Percentiles rank a stretch among this genome's conserved stretches.
These are phyloP conservation scores for Colletotrichum tofieldiae DNA, from an alignment of 2,329 filamentous ascomycete genomes.

Conservation along the genomic window DNA sequence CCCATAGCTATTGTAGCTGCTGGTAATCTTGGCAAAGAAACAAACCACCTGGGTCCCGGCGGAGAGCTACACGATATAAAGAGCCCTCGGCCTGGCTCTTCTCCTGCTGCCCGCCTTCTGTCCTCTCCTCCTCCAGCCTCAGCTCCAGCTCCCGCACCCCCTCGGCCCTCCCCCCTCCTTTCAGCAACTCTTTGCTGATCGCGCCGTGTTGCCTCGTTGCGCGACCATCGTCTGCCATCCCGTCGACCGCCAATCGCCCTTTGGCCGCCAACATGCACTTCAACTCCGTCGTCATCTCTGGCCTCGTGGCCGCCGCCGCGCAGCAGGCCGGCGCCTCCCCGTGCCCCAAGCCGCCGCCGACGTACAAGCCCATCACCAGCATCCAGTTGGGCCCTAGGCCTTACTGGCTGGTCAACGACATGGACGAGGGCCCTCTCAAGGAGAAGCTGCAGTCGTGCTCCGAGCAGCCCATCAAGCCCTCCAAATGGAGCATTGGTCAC, in stretches of 20 bases:
- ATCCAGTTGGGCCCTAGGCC: conserved; percentile 76
- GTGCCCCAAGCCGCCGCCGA: conserved; percentile 30
- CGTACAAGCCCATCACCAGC: conserved; percentile 57
- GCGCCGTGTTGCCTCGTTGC: not conserved
- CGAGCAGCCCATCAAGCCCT: conserved; percentile 65
- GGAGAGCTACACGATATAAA: conserved; percentile 33
- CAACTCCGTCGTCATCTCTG: conserved; percentile 49
- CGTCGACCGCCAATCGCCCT: not conserved
- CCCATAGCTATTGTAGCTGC: not conserved
- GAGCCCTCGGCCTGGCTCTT: not conserved
- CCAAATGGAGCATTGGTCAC: conserved; percentile 73
- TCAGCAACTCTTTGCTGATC: conserved; percentile 5
- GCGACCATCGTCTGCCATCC: conserved; percentile 2
- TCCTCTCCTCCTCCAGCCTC: not conserved
- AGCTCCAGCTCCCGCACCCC: conserved; percentile 2
- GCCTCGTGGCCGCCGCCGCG: conserved; percentile 47
- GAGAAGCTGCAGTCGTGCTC: conserved; percentile 71
- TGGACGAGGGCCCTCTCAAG: conserved; percentile 74
- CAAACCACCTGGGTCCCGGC: not conserved
- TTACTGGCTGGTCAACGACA: conserved; percentile 75
- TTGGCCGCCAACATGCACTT: conserved; percentile 51
- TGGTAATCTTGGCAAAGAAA: conserved; percentile 19
- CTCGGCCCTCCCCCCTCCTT: not conserved
- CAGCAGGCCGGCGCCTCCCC: conserved; percentile 37
- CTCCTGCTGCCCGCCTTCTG: not conserved